These are phyloP conservation scores for Pythium rishiriense DNA, from an alignment of 352 stramenopile genomes.

Conservation along the genomic window DNA sequence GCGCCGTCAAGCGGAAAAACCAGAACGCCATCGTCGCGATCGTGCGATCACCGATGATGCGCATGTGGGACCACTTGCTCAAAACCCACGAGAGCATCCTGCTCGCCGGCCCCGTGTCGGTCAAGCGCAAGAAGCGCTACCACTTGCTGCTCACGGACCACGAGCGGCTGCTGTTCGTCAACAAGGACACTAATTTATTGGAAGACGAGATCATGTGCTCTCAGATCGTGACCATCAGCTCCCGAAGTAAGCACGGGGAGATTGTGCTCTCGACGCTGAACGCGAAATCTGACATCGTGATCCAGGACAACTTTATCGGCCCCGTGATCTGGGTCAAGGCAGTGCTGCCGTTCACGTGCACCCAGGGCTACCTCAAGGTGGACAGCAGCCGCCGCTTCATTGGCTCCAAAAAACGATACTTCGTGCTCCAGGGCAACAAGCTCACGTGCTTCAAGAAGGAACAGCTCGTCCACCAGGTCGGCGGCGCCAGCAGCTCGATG, in stretches of 20 bases:
- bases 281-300: slow-evolving; percentile 61
- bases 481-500: slow-evolving; percentile 73
- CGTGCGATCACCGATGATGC: slow-evolving; percentile 80
- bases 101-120: slow-evolving; percentile 72
- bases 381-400: slow-evolving; percentile 76
- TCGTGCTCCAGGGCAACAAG: slow-evolving; percentile 42
- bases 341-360: slow-evolving; percentile 87
- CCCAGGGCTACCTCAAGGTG: slow-evolving; percentile 79
- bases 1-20: slow-evolving; percentile 78
- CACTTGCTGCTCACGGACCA: slow-evolving; percentile 84
- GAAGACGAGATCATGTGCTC: slow-evolving; percentile 89
- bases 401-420: slow-evolving; percentile 86
- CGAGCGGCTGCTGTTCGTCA: slow-evolving; percentile 84
- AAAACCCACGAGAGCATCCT: slow-evolving; percentile 85
- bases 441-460: slow-evolving; percentile 46
- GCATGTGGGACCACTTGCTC: slow-evolving; percentile 79
- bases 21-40: slow-evolving; percentile 82
- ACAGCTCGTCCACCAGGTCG: slow-evolving; percentile 53
- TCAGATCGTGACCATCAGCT: slow-evolving; percentile 87
- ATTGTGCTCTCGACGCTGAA: slow-evolving; percentile 71
- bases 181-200: slow-evolving; percentile 88
- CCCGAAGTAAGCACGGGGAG: slow-evolving; percentile 75
- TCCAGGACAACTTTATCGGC: slow-evolving; percentile 86
- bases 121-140: slow-evolving; percentile 86
- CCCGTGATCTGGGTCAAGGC: slow-evolving; percentile 82